Percentiles rank a stretch among this genome's conserved stretches.
phyloP scores from a whole-genome alignment of 2,329 filamentous ascomycete genomes.

The Chaetomiaceae sp. region DNA sequence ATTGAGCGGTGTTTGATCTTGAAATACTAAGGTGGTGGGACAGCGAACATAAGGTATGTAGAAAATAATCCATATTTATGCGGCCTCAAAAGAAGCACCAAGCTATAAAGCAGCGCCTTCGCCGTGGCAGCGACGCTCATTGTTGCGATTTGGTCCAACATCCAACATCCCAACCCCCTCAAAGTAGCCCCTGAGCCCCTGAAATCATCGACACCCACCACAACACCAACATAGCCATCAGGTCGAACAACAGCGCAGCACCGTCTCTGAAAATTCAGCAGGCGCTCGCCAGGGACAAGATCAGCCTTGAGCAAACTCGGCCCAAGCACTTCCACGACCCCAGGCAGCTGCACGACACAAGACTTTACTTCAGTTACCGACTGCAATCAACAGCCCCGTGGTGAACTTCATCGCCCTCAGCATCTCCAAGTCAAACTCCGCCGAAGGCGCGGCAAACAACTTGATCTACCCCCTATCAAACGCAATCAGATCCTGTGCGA shows the following conservation, averaged over 20 bases:
- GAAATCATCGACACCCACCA: constrained; percentile 12
- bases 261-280: constrained; percentile 13
- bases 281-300: constrained; percentile 12
- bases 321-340: not conserved
- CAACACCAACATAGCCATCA: constrained; percentile 19
- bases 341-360: constrained; percentile 7
- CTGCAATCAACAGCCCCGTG: constrained; percentile 14
- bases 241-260: constrained; percentile 11
- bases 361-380: constrained; percentile 12
- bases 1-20: no score
- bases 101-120: no score
- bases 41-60: no score
- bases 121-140: no score
- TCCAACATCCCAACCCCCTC: constrained; percentile 1
- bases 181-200: constrained; percentile 7
- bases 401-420: constrained; percentile 16
- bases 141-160: no score
- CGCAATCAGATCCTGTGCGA: constrained; percentile 42
- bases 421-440: constrained; percentile 13
- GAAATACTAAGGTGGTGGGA: no score
- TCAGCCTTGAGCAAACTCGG: constrained; percentile 18
- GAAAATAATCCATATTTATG: no score
- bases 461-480: constrained; percentile 33
- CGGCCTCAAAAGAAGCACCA: no score
- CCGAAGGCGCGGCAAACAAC: constrained; percentile 11